Evolutionary conservation across 345 rosid genomes (phyloP), one percentile per base, ranked within the genome.

Genomic region (Melaleuca quinquenervia): DNA sequence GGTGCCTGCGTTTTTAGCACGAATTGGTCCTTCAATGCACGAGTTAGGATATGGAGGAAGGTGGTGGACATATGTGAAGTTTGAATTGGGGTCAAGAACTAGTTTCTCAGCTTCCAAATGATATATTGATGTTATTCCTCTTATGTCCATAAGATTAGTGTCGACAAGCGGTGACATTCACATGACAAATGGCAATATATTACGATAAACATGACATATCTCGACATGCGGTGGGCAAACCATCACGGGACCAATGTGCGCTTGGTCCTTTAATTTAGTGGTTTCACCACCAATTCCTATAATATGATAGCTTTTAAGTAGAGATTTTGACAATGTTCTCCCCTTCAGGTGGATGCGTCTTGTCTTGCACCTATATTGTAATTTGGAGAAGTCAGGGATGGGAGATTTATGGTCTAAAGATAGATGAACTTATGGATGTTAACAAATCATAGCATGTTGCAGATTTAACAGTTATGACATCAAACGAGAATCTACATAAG

Each of bases 381-480:
- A 60, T 60, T 60, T 60, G 70, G 36, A 60, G 13, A n/a, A 60
- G 18, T 60, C 70, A n/a, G 13, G 70, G 27, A 60, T 60, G 70
- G 36, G 70, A 60, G 36, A 60, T 60, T 0, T 14, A n/a, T 60
- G 36, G 70, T 60, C 70, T 27, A 13, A 60, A 60, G 18, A 60
- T 12, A 60, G 29, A 60, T 60, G 12, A 60, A 60, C 8, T 2
- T 0, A 1, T 13, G 36, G 70, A 60, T 60, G 70, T 60, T 27
- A 58, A n/a, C 70, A 58, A 58, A 58, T 0, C 36, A 8, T 58
- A 58, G n/a, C n/a, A 58, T 58, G 3, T 8, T 13, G 1, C 4
- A 60, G 1, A 27, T 4, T 58, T 12, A 58, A n/a, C 0, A 0
- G 18, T n/a, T 6, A 0, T n/a, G 27, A 41, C 1, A 16, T 58